Percentiles rank a stretch among this genome's conserved stretches.
phyloP scores from a whole-genome alignment of 371 early-diverging fungal genomes.

The Saksenaea vasiformis region DNA sequence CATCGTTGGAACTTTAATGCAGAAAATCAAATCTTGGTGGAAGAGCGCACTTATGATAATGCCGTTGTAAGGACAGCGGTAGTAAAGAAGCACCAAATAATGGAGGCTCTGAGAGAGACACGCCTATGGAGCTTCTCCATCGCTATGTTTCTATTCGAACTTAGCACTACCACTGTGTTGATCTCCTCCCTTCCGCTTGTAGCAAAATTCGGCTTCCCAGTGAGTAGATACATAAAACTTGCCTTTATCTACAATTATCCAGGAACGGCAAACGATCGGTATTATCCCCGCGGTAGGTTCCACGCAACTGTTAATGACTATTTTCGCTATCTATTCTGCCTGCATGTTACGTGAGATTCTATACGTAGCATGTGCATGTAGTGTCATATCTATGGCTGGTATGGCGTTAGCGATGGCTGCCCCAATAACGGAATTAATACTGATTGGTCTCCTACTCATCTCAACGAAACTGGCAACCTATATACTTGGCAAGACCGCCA shows the following conservation, averaged over 20 bases:
- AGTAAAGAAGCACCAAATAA: constrained; percentile 25
- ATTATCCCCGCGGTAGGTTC: constrained; percentile 12
- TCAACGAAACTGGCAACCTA: constrained; percentile 23
- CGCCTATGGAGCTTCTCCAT: constrained; percentile 28
- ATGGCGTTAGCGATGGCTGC: constrained; percentile 20
- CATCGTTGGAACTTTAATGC: constrained; percentile 20
- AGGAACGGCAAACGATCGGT: constrained; percentile 18
- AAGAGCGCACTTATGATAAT: constrained; percentile 33
- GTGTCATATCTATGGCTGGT: constrained; percentile 15
- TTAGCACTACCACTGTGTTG: constrained; percentile 35
- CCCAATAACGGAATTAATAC: constrained; percentile 19
- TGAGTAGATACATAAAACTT: not conserved
- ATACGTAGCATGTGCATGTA: constrained; percentile 12
- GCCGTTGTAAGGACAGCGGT: constrained; percentile 26
- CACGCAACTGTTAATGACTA: constrained; percentile 15
- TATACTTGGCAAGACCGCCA: constrained; percentile 17
- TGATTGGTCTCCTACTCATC: constrained; percentile 26
- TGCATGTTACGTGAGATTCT: constrained; percentile 17
- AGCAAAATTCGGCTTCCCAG: constrained; percentile 28
- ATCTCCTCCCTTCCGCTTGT: constrained; percentile 26
- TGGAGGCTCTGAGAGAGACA: constrained; percentile 31
- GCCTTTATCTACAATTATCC: not conserved
- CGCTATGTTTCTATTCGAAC: constrained; percentile 19
- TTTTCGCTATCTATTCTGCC: constrained; percentile 4
- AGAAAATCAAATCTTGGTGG: constrained; percentile 28